phyloP scores from a whole-genome alignment of 768 basidiomycete genomes.

The Collybia nuda region DNA sequence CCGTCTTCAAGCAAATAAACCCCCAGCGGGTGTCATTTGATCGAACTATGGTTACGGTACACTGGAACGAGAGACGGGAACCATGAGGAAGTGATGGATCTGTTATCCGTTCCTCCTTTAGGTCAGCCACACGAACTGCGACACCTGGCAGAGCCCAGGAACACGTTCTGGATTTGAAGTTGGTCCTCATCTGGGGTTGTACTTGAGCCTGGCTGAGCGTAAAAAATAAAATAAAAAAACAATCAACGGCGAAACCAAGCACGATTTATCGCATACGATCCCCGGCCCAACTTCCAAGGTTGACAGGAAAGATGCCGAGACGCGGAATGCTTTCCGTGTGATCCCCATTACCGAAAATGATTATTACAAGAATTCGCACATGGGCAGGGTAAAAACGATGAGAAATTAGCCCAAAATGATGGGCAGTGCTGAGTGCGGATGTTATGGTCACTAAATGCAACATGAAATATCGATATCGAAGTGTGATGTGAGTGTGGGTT shows the following conservation, averaged over 20 bases:
- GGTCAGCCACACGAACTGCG: neutral
- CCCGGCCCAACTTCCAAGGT: no score
- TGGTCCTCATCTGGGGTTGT: neutral
- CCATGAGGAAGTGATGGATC: constrained; percentile 1
- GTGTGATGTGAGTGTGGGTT: constrained; percentile 1
- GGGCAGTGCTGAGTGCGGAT: no score
- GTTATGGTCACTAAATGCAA: no score
- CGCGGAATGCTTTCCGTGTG: no score
- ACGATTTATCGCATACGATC: no score
- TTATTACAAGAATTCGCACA: no score
- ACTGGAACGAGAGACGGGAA: constrained; percentile 1
- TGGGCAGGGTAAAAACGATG: no score
- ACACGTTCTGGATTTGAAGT: neutral
- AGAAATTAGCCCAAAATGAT: no score
- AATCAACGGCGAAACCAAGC: neutral
- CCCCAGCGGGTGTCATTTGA: constrained; percentile 5
- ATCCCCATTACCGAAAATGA: no score
- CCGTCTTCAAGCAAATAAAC: neutral
- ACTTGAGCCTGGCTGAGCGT: neutral
- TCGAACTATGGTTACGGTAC: constrained; percentile 4
- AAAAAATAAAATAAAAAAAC: no score
- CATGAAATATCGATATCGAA: no score
- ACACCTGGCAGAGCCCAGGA: neutral
- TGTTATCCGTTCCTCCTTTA: constrained; percentile 3
- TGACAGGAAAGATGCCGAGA: no score